Evolutionary conservation across 306 rosid species (phyloP), one percentile per base, ranked within the genome.

Genomic region (Lupinus albus): DNA sequence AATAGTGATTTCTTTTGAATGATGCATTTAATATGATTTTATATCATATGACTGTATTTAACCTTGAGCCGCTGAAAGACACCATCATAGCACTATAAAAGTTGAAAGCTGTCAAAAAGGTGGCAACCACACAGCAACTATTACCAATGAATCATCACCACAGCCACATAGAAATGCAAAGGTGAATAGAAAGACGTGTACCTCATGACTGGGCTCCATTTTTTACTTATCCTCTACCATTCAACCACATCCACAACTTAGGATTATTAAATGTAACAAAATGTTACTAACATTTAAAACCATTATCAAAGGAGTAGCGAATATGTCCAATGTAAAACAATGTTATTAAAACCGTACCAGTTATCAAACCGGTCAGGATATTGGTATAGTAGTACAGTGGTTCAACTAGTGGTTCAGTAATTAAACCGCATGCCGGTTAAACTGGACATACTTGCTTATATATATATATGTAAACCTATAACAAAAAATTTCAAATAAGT

Each of bases 251-350:
- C 88, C 86, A 78, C 79, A 78, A 64, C 75, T 70, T 67, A 42
- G 70, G 58, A 45, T 33, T 46, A 67, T 62, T 47, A 12, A 51
- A 21, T 21, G 1, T 1, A 21, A 63, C 61, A 42, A 72, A 46
- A 67, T 52, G 35, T 58, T 39, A 46, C n/a, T 62, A 41, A 25
- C 49, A 46, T 62, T 68, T 52, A 36, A 72, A 49, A 72, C 75
- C 82, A 83, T 79, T 73, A 38, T 62, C 76, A 80, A 62, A 58
- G 58, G 74, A 53, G 64, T 53, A 61, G 2, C 82, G 87, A 85
- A 91, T 88, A 83, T 88, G 89, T 88, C 71, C 38, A 25, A 25
- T 85, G 61, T 54, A 84, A 84, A n/a, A n/a, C n/a, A n/a, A n/a
- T n/a, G n/a, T n/a, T n/a, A n/a, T n/a, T n/a, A n/a, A n/a, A n/a